These are phyloP conservation scores for Saksenaea oblongispora DNA, from an alignment of 371 early-diverging fungal genomes.

Conservation along the genomic window DNA sequence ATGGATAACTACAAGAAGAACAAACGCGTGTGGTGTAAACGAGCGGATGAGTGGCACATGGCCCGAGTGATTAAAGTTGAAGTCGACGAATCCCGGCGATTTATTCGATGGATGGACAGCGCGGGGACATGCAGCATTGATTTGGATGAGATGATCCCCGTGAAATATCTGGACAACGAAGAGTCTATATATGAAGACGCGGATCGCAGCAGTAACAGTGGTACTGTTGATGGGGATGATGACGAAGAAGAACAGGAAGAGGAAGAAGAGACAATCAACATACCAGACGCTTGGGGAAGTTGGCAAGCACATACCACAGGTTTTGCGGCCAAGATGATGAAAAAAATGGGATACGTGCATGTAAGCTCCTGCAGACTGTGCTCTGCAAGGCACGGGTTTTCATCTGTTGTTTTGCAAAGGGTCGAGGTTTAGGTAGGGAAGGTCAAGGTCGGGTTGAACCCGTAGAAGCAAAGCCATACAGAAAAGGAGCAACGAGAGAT, in stretches of 20 bases:
- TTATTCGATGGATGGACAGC: conserved; percentile 1
- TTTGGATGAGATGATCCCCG: conserved; percentile 21
- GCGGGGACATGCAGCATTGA: background rate
- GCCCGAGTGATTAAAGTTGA: background rate
- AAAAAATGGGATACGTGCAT: conserved; percentile 37
- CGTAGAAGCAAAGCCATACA: conserved; percentile 10
- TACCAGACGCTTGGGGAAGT: conserved; percentile 10
- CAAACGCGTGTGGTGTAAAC: conserved; percentile 21
- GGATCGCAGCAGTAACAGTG: background rate
- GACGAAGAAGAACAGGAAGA: conserved; percentile 2
- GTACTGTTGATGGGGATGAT: background rate
- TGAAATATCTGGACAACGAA: conserved; percentile 5
- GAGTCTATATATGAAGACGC: background rate
- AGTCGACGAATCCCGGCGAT: conserved; percentile 10
- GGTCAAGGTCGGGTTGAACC: conserved; percentile 30
- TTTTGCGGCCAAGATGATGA: conserved; percentile 39
- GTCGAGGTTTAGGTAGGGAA: conserved; percentile 29
- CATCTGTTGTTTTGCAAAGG: conserved; percentile 13
- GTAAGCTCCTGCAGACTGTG: conserved; percentile 14
- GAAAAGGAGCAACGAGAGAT: background rate
- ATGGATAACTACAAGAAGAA: conserved; percentile 10
- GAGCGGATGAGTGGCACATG: conserved; percentile 14
- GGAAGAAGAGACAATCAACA: background rate
- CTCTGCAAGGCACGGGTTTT: background rate
- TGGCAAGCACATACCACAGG: conserved; percentile 39